Evolutionary conservation across 179 eudicot species (phyloP).

Genomic region (Carnegiea gigantea): DNA sequence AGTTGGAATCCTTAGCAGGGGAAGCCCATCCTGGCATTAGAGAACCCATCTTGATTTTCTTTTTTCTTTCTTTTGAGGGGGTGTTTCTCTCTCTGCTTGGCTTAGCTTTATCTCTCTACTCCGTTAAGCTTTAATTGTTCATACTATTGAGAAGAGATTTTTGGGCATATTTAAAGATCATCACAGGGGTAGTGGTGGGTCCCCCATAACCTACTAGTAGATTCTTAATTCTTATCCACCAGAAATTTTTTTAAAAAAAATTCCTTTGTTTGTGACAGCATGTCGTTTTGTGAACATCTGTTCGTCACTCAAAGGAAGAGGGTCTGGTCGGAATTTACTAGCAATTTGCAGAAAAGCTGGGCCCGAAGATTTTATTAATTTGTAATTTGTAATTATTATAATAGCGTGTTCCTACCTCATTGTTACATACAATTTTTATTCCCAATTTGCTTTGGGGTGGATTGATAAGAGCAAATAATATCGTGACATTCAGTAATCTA

Average conservation of each 20-base stretch:
- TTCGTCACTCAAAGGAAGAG: not conserved
- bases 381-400: not conserved
- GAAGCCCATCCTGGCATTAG: slow-evolving; percentile 71
- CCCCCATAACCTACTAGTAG: not conserved
- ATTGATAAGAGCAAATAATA: not conserved
- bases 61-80: not conserved
- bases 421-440: not conserved
- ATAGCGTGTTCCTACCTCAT: not conserved
- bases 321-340: not conserved
- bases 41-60: slow-evolving; percentile 52
- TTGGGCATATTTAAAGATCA: not conserved
- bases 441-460: not conserved
- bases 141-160: not conserved
- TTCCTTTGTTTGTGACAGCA: too few species aligned
- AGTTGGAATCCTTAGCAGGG: slow-evolving; percentile 39
- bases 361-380: not conserved
- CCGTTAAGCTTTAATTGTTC: not conserved
- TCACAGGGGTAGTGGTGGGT: not conserved
- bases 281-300: not conserved
- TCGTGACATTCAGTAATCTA: not conserved
- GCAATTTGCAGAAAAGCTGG: not conserved
- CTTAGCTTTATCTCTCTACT: not conserved
- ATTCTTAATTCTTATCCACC: not conserved
- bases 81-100: not conserved
- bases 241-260: too few species aligned